Conservation (phyloP, 2,329 filamentous ascomycete genomes). For the Rosellinia necatrix region DNA sequence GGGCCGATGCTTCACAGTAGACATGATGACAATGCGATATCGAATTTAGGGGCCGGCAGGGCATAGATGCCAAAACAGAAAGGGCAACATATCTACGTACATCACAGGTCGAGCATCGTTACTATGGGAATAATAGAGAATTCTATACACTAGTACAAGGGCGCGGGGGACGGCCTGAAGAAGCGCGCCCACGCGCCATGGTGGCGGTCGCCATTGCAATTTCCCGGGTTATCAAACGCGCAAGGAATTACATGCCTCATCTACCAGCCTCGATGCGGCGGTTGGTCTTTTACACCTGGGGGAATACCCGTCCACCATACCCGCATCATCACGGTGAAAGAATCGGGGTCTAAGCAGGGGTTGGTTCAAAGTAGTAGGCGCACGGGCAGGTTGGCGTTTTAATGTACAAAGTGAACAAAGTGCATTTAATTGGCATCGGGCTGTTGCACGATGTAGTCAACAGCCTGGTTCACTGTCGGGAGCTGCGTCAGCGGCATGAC, state of each 20-base stretch:
- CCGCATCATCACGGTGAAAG: slow-evolving; percentile 13
- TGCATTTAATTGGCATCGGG: slow-evolving; percentile 75
- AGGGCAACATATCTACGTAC: not conserved
- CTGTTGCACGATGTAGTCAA: slow-evolving; percentile 91
- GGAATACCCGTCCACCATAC: slow-evolving; percentile 19
- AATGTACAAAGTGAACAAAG: slow-evolving; percentile 37
- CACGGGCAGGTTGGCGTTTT: slow-evolving; percentile 35
- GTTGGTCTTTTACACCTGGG: no score
- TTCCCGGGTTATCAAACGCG: slow-evolving; percentile 1
- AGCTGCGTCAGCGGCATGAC: slow-evolving; percentile 26
- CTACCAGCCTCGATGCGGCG: slow-evolving; percentile 1
- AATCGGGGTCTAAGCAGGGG: slow-evolving; percentile 24
- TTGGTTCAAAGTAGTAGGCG: slow-evolving; percentile 27
- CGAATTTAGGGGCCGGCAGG: no score
- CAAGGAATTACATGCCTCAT: slow-evolving; percentile 11
- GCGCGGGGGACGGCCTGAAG: slow-evolving; percentile 23
- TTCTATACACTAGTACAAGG: slow-evolving; percentile 44
- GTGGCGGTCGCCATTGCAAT: slow-evolving; percentile 10
- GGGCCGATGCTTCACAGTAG: no score
- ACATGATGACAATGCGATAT: no score
- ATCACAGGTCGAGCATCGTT: no score
- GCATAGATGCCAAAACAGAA: not conserved
- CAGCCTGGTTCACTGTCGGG: slow-evolving; percentile 81
- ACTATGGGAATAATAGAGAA: not conserved
- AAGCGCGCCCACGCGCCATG: slow-evolving; percentile 13